Conservation (phyloP, 176 grass and related monocot species). For the Triticum timopheevii region DNA sequence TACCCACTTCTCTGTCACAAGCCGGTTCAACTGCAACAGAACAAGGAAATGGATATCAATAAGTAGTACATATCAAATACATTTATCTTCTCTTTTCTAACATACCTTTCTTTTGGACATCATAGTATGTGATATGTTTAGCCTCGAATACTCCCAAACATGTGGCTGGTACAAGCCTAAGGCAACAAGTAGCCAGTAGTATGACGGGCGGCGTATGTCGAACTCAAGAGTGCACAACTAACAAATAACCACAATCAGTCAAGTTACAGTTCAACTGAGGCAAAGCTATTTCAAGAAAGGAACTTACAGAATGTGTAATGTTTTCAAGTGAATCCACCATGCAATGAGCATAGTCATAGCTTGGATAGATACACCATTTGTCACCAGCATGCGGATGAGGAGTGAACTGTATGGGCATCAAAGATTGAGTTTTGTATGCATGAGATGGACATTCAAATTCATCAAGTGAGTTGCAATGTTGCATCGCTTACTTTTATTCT, state of each 20-base stretch:
- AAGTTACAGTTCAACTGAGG: slow-evolving; percentile 10
- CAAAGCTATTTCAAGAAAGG: not conserved
- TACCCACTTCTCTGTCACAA: slow-evolving; percentile 97
- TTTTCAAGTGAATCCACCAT: slow-evolving; percentile 99
- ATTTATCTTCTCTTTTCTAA: not conserved
- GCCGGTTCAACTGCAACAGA: slow-evolving; percentile 66
- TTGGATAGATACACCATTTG: slow-evolving; percentile 99
- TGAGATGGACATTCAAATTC: slow-evolving; percentile 14
- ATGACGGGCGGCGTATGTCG: slow-evolving; percentile 94
- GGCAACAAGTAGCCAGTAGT: slow-evolving; percentile 92
- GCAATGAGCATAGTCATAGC: slow-evolving; percentile 96
- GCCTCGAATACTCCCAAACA: slow-evolving; percentile 97
- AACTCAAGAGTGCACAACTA: slow-evolving; percentile 79
- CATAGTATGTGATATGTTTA: slow-evolving; percentile 93
- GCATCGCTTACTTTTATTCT: slow-evolving; percentile 83
- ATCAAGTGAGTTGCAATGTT: not conserved
- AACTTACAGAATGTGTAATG: slow-evolving; percentile 93
- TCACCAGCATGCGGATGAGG: slow-evolving; percentile 95
- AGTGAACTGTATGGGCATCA: slow-evolving; percentile 59
- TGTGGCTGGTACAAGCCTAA: slow-evolving; percentile 87
- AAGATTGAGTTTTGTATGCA: slow-evolving; percentile 17
- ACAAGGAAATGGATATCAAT: not conserved
- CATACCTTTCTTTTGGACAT: slow-evolving; percentile 99
- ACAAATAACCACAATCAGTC: slow-evolving; percentile 20
- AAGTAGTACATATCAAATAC: not conserved